Percentiles rank a stretch among this genome's conserved stretches.
Conservation (phyloP, 768 basidiomycete genomes). For the Cyathus striatus region DNA sequence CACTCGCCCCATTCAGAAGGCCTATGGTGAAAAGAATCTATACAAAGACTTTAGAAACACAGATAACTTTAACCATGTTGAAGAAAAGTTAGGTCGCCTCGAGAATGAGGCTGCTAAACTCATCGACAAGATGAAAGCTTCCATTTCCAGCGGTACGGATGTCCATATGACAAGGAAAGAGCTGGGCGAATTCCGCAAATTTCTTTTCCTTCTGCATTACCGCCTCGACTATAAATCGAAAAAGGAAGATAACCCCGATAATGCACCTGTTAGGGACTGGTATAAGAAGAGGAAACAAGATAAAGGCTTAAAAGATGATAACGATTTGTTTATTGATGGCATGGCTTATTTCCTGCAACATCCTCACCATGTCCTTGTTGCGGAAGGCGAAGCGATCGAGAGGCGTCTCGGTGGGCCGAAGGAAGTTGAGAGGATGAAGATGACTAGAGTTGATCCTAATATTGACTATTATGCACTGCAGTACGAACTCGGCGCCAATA, state of each 20-base stretch:
- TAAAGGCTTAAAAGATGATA: slow-evolving; percentile 11
- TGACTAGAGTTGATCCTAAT: too few relatives aligned
- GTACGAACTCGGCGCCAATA: slow-evolving; percentile 20
- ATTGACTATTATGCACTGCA: slow-evolving; percentile 17
- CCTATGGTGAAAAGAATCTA: slow-evolving; percentile 17
- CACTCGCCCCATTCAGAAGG: slow-evolving; percentile 7
- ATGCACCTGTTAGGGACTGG: slow-evolving; percentile 15
- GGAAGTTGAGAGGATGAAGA: too few relatives aligned
- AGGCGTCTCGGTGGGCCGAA: slow-evolving; percentile 13
- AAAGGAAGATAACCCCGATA: slow-evolving; percentile 17
- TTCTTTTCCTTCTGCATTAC: slow-evolving; percentile 30
- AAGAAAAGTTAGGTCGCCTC: slow-evolving; percentile 18
- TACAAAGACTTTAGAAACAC: slow-evolving; percentile 17
- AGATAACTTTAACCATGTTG: slow-evolving; percentile 18
- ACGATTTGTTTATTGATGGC: slow-evolving; percentile 22
- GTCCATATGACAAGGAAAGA: slow-evolving; percentile 17
- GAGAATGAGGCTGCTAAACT: slow-evolving; percentile 19
- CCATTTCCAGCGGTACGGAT: slow-evolving; percentile 2
- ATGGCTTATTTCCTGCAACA: slow-evolving; percentile 26
- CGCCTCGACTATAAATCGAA: slow-evolving; percentile 20
- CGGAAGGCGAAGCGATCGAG: slow-evolving; percentile 11
- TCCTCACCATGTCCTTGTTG: slow-evolving; percentile 19
- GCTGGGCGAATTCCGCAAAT: slow-evolving; percentile 25
- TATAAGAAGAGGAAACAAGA: slow-evolving; percentile 14
- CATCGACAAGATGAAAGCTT: slow-evolving; percentile 13